Evolutionary conservation across 1,284 basidiomycete species (phyloP).

Genomic region (Ganoderma sp.): DNA sequence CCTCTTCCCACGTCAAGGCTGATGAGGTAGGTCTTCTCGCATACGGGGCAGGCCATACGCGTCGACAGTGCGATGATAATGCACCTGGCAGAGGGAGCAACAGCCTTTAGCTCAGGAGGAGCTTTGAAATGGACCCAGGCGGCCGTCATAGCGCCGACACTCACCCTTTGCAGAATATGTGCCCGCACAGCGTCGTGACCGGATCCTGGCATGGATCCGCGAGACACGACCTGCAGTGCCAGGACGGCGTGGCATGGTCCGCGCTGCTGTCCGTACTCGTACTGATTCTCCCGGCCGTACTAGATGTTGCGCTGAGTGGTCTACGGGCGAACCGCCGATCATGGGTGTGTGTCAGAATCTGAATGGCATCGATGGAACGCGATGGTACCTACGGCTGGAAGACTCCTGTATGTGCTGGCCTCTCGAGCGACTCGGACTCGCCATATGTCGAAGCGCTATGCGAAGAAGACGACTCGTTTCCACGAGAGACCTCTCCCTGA

Average conservation of each 20-base stretch:
- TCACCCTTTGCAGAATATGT: slow-evolving; percentile 35
- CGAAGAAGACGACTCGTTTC: not conserved
- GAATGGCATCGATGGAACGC: too few species aligned
- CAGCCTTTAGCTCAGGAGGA: too few species aligned
- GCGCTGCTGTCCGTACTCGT: not conserved
- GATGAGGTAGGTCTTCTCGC: not conserved
- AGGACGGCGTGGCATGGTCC: slow-evolving; percentile 12
- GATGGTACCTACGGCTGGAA: not conserved
- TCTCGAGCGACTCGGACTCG: not conserved
- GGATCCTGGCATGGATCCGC: slow-evolving; percentile 33
- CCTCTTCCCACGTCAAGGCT: not conserved
- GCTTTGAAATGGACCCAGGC: not conserved
- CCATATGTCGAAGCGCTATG: not conserved
- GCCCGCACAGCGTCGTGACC: slow-evolving; percentile 38
- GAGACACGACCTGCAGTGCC: slow-evolving; percentile 38
- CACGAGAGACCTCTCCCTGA: not conserved
- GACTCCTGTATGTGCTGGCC: not conserved
- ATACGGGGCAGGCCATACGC: not conserved
- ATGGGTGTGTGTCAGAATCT: not conserved
- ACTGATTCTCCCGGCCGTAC: too few species aligned
- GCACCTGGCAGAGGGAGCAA: not conserved
- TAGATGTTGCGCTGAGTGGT: not conserved
- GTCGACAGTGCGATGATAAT: not conserved
- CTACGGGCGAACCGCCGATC: not conserved
- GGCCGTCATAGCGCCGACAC: not conserved